Evolutionary conservation across 1,284 basidiomycete species (phyloP), one percentile per base, ranked within the genome.

Genomic region (Ceratobasidium papillatum): DNA sequence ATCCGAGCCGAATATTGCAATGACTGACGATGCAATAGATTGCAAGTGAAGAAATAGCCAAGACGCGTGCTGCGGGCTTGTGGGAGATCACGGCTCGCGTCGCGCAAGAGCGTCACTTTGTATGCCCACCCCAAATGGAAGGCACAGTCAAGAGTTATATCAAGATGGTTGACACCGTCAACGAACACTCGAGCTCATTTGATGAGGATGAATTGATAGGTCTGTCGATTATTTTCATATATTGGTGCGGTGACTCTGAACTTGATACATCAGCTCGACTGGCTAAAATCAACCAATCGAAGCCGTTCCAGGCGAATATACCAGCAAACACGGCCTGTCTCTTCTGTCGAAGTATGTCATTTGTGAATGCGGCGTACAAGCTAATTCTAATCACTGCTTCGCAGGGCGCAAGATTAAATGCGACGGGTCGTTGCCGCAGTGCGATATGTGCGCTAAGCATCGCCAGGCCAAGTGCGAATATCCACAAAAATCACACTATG

Each of bases 11-110:
- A 47, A 27, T 56, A n/a, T n/a, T 36, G 32, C 14, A 41, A 47
- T 47, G 25, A 32, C 27, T 45, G 41, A 58, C 27, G n/a, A 52
- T 36, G 19, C 22, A 19, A 12, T 22, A 72, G 69, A 47, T 72
- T 62, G 69, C 69, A 32, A 72, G 69, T 47, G 56, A 72, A 1
- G 69, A 72, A 41, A 72, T 72, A 4, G 56, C 69, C 38, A 72
- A 72, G 58, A 72, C 69, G 41, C 69, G 58, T 36, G 69, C 56
- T 30, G 69, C 69, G 5, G 69, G 69, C 22, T 43, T 72, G n/a
- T 72, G 69, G 69, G 69, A 72, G 69, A 72, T 62, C 34, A 72
- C 69, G 11, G 69, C 56, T 22, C 69, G 69, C 5, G 69, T 72
- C 32, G 69, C 69, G 19, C 69, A 72, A 22, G 58, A 72, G 58